Percentiles rank a stretch among this genome's conserved stretches.
These are phyloP conservation scores for Talaromyces ruber DNA, from an alignment of 495 filamentous ascomycete genomes.

Conservation along the genomic window DNA sequence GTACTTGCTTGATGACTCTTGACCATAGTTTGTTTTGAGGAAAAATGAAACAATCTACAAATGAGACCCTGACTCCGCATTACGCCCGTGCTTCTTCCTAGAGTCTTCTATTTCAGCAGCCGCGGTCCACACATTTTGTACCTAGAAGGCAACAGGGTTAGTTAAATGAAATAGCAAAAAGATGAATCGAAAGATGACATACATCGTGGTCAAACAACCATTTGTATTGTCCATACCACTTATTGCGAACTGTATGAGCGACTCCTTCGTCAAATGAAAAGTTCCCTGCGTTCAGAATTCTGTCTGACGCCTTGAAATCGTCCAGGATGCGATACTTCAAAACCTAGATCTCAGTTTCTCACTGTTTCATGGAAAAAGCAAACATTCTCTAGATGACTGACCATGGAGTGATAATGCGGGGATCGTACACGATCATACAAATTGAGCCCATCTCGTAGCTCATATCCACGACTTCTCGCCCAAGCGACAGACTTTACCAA, in stretches of 20 bases:
- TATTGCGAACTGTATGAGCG: neutral
- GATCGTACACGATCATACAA: slow-evolving; percentile 16
- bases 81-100: too few species aligned
- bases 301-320: slow-evolving; percentile 4
- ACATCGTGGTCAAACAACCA: slow-evolving; percentile 15
- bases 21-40: too few species aligned
- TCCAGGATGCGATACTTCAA: slow-evolving; percentile 15
- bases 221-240: slow-evolving; percentile 6
- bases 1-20: too few species aligned
- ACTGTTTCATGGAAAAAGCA: neutral
- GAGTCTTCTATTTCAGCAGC: slow-evolving; percentile 9
- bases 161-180: too few species aligned
- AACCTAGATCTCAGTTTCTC: neutral
- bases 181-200: neutral
- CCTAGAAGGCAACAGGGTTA: slow-evolving; percentile 4
- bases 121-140: slow-evolving; percentile 11
- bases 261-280: slow-evolving; percentile 11
- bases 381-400: neutral
- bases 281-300: neutral
- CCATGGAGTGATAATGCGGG: slow-evolving; percentile 17
- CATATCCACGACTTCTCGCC: slow-evolving; percentile 6
- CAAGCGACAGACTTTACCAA: slow-evolving; percentile 25
- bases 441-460: slow-evolving; percentile 8
- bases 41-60: neutral
- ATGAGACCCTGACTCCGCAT: neutral